Evolutionary conservation across 2,329 filamentous ascomycete genomes (phyloP), one percentile per base, ranked within the genome.

Genomic region (Penicillium sp.): DNA sequence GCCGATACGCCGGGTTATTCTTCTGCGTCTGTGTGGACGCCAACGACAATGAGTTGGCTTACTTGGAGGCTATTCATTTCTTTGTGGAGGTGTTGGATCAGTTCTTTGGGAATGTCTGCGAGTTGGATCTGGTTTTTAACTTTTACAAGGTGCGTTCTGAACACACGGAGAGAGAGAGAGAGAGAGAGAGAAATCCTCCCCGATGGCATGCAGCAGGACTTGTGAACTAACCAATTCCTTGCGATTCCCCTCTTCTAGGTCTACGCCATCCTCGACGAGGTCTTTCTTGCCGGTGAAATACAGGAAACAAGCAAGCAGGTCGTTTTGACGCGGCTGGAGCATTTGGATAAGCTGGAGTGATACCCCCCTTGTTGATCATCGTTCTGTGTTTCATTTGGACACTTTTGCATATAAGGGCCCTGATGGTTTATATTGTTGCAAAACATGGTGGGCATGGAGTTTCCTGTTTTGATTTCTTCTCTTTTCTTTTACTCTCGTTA

Each of bases 11-110:
- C 0, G 93, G 93, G 0, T 83, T 98, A 50, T 98, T 98, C 81
- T 98, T 98, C 77, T 98, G 93, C 77, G 94, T 90, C 46, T 97
- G 93, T 72, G 93, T 98, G 67, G 93, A 98, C 73, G 94, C 91
- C 44, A 97, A 96, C 71, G 93, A 98, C 72, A 98, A 97, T 73
- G 93, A 98, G 76, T 78, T 98, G 52, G 91, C 93, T 26, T 97
- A 90, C 66, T 80, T 98, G 50, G 93, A 98, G 73, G 93, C 90
- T 5, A 96, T 98, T 65, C 93, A 98, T 73, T 98, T 98, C 77
- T 98, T 98, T 66, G 93, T 98, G 61, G 93, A 98, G 76, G 93
- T 98, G 53, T 80, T 98, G 62, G 93, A 98, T 77, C 84, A 90
- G 64, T 98, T 98, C 74, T 98, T 98, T 70, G 93, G 93, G 57